Conservation (phyloP, 2,329 filamentous ascomycete species). For the Ophiostoma ulmi region DNA sequence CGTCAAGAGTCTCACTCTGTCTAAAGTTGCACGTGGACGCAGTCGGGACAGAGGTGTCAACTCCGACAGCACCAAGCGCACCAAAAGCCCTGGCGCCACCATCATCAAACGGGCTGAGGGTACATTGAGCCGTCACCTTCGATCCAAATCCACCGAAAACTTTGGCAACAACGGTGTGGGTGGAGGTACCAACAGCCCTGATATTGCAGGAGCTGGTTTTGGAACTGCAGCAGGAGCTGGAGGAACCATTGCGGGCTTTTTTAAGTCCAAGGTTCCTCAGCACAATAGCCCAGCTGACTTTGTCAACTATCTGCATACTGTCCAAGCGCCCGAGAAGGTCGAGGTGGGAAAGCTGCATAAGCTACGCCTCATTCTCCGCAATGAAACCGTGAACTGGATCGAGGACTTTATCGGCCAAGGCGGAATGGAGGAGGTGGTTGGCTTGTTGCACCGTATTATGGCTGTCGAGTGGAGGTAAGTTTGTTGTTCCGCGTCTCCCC, state of each 20-base stretch:
- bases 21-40: conserved; percentile 44
- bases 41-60: conserved; percentile 22
- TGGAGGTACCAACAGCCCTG: conserved; percentile 35
- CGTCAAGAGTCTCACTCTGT: conserved; percentile 75
- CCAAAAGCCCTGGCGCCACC: conserved; percentile 59
- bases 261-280: conserved; percentile 68
- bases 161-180: conserved; percentile 50
- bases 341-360: conserved; percentile 97
- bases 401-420: conserved; percentile 84
- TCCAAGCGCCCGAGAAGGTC: conserved; percentile 72
- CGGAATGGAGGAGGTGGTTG: conserved; percentile 88
- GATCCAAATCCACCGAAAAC: conserved; percentile 69
- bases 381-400: conserved; percentile 94
- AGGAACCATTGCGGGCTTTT: conserved; percentile 40
- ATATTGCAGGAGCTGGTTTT: conserved; percentile 35
- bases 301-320: conserved; percentile 76
- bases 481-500: conserved; percentile 1
- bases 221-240: conserved; percentile 32
- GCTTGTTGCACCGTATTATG: conserved; percentile 83
- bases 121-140: conserved; percentile 57
- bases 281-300: conserved; percentile 76
- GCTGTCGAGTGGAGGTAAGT: conserved; percentile 88
- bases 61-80: conserved; percentile 12
- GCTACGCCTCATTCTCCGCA: conserved; percentile 78
- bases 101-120: conserved; percentile 66